Evolutionary conservation across 1,284 basidiomycete species (phyloP), one percentile per base, ranked within the genome.

Genomic region (Grifola frondosa): DNA sequence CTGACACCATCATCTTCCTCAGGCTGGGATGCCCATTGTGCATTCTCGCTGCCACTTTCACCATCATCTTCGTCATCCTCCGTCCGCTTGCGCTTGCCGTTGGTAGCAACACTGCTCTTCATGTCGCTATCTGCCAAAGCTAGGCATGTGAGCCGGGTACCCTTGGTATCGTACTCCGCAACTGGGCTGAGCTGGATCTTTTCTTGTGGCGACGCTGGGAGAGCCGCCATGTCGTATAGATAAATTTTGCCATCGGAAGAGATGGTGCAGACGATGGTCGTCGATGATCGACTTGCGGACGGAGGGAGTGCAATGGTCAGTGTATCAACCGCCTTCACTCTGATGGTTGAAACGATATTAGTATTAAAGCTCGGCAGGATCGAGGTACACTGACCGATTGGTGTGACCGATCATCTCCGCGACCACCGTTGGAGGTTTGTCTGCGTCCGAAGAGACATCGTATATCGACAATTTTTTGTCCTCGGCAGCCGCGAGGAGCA

Each of bases 171-270:
- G 60, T 92, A 94, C 38, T 68, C 73, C 3, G 77, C 77, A 2
- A 81, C 67, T 0, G 91, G 81, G 26, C 66, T 54, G 19, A 89
- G 66, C 47, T 77, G 64, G 13, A 62, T 24, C 28, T 60, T 56
- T 46, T 67, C 63, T 44, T 32, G 47, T 15, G 41, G 53, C 37
- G 37, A 48, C 25, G 43, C 53, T 8, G 43, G 47, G 19, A 86
- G 58, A 1, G 61, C 56, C 2, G 75, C 72, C 24, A 94, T 67
- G 62, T 95, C 85, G 63, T 88, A 92, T 11, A 94, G 61, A 55
- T 84, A 80, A 54, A 95, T 82, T 42, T 80, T 79, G 8, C 92
- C 92, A 51, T 95, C 92, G 0, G 91, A 91, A 0, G 91, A 94
- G 11, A 80, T 81, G 3, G 89, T 88, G 44, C 80, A 77, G 10